Evolutionary conservation across 2,329 filamentous ascomycete species (phyloP), one percentile per base, ranked within the genome.

Genomic region (Amesomyces nigricolor): DNA sequence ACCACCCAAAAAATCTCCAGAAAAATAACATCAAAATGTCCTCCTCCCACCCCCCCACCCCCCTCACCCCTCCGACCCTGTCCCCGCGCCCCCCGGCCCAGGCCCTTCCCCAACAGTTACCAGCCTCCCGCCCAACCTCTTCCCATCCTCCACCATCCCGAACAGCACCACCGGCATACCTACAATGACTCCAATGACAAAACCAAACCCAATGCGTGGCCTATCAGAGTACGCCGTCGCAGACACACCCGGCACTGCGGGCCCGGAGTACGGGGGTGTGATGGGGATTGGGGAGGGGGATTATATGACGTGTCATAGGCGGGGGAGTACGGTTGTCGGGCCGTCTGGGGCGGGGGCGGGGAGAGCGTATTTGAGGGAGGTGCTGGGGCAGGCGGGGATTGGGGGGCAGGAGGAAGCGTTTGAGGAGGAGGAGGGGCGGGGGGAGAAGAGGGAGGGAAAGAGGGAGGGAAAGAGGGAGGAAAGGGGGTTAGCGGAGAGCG

Each of bases 221-320:
- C 55, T 55, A 39, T 60, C 61, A 30, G 62, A 64, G 37, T 56
- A 48, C 40, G 62, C 62, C 53, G 62, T 64, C 16, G 56, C 58
- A 43, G 62, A 64, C 58, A 62, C 58, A 2, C 62, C 61, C 0
- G 51, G 47, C 3, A 53, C 59, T 0, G 46, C 52, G 30, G 38
- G 53, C 0, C 49, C 49, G 0, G 48, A 48, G 1, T 22, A 32
- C 29, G 22, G 29, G 11, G 38, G 22, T 1, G 45, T 19, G 17
- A 3, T 19, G 17, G 17, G 17, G 17, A 19, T 17, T 0, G 26
- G 29, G 30, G 16, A 50, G 0, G 46, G 14, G 9, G 59, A 61
- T 42, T 62, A 60, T 19, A 39, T 61, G 9, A 29, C 52, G 9
- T 54, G 48, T 51, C 57, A 26, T 26, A 5, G 22, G 4, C 4